Conservation (phyloP, 768 basidiomycete genomes). For the Agrocybe pediades region DNA sequence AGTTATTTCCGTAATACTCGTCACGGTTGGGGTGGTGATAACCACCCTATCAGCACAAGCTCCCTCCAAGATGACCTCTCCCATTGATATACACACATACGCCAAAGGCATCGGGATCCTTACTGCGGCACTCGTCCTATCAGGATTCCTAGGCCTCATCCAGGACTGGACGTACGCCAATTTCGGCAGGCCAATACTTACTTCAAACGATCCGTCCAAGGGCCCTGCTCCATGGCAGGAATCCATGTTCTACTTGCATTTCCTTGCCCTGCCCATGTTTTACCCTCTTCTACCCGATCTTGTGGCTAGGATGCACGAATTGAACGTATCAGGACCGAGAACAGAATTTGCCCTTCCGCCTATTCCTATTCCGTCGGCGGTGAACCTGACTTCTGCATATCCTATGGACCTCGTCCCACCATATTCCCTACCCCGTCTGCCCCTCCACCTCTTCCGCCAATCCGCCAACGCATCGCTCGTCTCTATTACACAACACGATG, state of each 20-base stretch:
- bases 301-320: slow-evolving; percentile 39
- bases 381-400: slow-evolving; percentile 17
- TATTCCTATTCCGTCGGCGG: slow-evolving; percentile 20
- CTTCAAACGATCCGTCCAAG: slow-evolving; percentile 8
- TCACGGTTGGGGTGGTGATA: slow-evolving; percentile 76
- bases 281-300: slow-evolving; percentile 58
- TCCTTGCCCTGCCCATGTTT: slow-evolving; percentile 80
- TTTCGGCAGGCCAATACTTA: slow-evolving; percentile 30
- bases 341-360: slow-evolving; percentile 25
- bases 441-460: slow-evolving; percentile 19
- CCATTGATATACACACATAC: slow-evolving; percentile 47
- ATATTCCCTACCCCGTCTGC: slow-evolving; percentile 24
- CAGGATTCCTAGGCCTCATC: slow-evolving; percentile 78
- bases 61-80: slow-evolving; percentile 21
- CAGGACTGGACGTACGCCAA: slow-evolving; percentile 81
- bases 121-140: slow-evolving; percentile 73
- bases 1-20: slow-evolving; percentile 73
- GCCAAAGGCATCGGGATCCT: slow-evolving; percentile 74
- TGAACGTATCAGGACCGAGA: slow-evolving; percentile 43
- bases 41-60: slow-evolving; percentile 80
- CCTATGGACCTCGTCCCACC: slow-evolving; percentile 38
- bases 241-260: slow-evolving; percentile 90
- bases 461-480: slow-evolving; percentile 19
- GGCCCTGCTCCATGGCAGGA: slow-evolving; percentile 70
- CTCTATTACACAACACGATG: slow-evolving; percentile 25